Evolutionary conservation across 2,329 filamentous ascomycete species (phyloP).

Genomic region (Colletotrichum sp.): DNA sequence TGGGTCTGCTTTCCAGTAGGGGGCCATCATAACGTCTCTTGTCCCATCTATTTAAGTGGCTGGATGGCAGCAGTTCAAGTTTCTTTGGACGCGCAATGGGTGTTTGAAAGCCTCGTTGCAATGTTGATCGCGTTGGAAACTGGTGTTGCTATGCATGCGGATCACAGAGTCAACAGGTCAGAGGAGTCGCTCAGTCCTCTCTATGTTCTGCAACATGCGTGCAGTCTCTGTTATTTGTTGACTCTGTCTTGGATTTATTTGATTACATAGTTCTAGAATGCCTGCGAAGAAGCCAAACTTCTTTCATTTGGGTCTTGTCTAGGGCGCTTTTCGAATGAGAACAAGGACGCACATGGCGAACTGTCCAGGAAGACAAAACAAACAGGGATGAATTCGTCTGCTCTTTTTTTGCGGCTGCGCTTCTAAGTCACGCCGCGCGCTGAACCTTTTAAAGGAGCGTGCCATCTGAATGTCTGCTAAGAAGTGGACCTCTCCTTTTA

Average conservation of each 20-base stretch:
- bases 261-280: rapidly evolving
- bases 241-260: rapidly evolving
- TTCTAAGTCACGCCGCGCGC: rapidly evolving
- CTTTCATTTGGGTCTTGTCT: neutral
- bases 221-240: neutral
- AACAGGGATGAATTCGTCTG: neutral
- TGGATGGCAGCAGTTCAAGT: too few relatives aligned
- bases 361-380: rapidly evolving
- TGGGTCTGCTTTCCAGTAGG: too few relatives aligned
- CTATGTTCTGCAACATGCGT: rapidly evolving
- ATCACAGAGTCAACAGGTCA: neutral
- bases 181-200: neutral
- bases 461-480: rapidly evolving
- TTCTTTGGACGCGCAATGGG: neutral
- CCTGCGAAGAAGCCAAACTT: rapidly evolving
- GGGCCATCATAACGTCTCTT: too few relatives aligned
- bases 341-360: rapidly evolving
- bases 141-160: rapidly evolving
- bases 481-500: rapidly evolving
- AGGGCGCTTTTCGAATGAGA: neutral
- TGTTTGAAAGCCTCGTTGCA: neutral
- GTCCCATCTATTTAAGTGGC: too few relatives aligned
- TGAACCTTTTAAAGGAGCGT: neutral
- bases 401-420: neutral
- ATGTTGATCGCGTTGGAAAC: neutral